These are phyloP conservation scores for Hygrocybe coccinea DNA, from an alignment of 768 basidiomycete species.

Conservation along the genomic window DNA sequence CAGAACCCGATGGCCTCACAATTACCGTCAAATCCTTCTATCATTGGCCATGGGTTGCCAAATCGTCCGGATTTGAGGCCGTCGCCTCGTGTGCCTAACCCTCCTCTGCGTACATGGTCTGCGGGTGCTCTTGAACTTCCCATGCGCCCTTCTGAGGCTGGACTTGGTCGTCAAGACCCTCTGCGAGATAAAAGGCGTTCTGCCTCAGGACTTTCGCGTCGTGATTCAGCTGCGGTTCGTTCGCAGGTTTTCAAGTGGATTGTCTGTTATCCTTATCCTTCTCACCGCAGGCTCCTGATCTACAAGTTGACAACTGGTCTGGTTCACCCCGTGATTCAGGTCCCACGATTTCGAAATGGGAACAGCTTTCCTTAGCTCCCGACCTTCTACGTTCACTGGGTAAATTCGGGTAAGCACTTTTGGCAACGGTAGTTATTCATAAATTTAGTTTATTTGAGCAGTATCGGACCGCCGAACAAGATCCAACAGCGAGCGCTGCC, in stretches of 20 bases:
- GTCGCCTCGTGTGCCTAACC: constrained; percentile 56
- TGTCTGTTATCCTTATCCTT: constrained; percentile 8
- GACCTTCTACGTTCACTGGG: constrained; percentile 84
- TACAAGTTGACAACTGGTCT: constrained; percentile 52
- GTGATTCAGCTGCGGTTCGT: constrained; percentile 72
- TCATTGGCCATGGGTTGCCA: constrained; percentile 58
- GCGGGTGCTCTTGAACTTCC: constrained; percentile 75
- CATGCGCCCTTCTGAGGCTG: constrained; percentile 47
- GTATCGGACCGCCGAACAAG: constrained; percentile 97
- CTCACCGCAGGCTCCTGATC: constrained; percentile 46
- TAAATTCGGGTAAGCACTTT: constrained; percentile 80
- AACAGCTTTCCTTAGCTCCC: constrained; percentile 79
- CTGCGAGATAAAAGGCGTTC: constrained; percentile 72
- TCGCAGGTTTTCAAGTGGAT: constrained; percentile 5
- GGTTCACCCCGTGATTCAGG: constrained; percentile 63
- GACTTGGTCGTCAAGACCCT: constrained; percentile 41
- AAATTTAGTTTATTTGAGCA: constrained; percentile 26
- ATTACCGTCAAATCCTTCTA: constrained; percentile 34
- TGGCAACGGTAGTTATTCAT: not conserved
- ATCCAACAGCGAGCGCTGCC: constrained; percentile 96
- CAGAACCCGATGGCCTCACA: constrained; percentile 43
- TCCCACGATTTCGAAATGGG: constrained; percentile 91
- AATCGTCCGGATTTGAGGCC: constrained; percentile 61
- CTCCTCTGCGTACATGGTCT: constrained; percentile 81
- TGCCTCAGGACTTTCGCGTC: constrained; percentile 59